Percentiles rank a stretch among this genome's conserved stretches.
These are phyloP conservation scores for Ramaria sp. DNA, from an alignment of 768 basidiomycete genomes.

Conservation along the genomic window DNA sequence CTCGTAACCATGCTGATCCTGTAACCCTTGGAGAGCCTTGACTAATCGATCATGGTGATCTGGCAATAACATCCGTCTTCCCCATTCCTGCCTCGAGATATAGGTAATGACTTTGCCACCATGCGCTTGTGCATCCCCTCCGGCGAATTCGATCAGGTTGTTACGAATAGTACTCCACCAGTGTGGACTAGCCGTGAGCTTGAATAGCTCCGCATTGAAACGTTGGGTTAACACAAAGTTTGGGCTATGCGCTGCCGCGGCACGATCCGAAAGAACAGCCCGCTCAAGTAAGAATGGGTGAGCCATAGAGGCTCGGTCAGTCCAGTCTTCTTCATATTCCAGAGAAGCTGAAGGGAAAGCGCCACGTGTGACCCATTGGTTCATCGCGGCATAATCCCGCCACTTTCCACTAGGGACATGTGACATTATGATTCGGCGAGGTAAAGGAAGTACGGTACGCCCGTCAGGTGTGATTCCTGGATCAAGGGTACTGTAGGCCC, in stretches of 20 bases:
- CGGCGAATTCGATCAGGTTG: conserved; percentile 63
- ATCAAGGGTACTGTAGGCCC: conserved; percentile 78
- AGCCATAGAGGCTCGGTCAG: conserved; percentile 60
- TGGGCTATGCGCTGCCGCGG: conserved; percentile 66
- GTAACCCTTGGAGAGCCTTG: conserved; percentile 54
- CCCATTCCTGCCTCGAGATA: conserved; percentile 83
- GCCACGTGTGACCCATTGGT: conserved; percentile 72
- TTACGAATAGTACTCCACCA: conserved; percentile 82
- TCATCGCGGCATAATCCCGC: conserved; percentile 89
- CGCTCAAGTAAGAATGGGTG: conserved; percentile 74
- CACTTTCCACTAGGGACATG: conserved; percentile 67
- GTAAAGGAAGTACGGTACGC: conserved; percentile 59
- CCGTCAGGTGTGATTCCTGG: conserved; percentile 53
- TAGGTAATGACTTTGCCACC: conserved; percentile 74
- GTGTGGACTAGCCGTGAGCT: conserved; percentile 57
- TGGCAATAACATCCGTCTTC: conserved; percentile 65
- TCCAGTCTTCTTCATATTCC: conserved; percentile 79
- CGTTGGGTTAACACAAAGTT: conserved; percentile 63
- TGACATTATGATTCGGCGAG: conserved; percentile 66
- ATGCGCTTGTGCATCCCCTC: conserved; percentile 25
- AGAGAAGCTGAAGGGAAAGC: conserved; percentile 71
- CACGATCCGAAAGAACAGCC: conserved; percentile 79
- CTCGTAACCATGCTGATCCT: conserved; percentile 68
- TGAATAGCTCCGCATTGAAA: conserved; percentile 64
- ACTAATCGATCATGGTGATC: conserved; percentile 76